Evolutionary conservation across 331 rosid species (phyloP), one percentile per base, ranked within the genome.

Genomic region (Malus hybrid): DNA sequence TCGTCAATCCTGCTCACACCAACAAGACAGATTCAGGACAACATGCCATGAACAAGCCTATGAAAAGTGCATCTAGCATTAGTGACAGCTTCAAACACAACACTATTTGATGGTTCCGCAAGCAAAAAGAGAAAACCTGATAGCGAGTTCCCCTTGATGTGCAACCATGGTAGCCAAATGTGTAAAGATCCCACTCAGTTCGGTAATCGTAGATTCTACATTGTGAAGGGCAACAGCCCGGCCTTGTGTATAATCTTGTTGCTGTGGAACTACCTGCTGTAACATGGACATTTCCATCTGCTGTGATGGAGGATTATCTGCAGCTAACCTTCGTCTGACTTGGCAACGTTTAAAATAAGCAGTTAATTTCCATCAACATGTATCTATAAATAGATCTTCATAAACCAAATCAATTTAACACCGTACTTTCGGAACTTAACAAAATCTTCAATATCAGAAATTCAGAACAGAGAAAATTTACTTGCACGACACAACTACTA

Each of bases 161-260:
- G 96, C 91, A 81, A 93, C 98, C 98, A 93, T 93, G 28, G 98
- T 91, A 75, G 98, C 96, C 92, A 93, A 84, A 83, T 93, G 86
- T 6, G 97, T 63, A 81, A 93, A 93, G 77, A 93, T 91, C 75
- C 98, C 96, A 86, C 98, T 84, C 63, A 93, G 94, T 85, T 93
- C 98, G 3, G 98, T 82, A 75, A 93, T 93, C 30, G 98, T 93
- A 71, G 97, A 93, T 82, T 93, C 98, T 77, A 93, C 98, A 74
- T 86, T 93, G 73, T 91, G 97, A 74, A 93, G 95, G 75, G 97
- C 96, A 79, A 73, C 80, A 70, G 86, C 89, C 72, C 96, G 90
- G 75, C 88, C 85, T 75, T 91, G 93, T 60, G 86, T 75, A 80
- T 87, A 88, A 77, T 77, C 86, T 73, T 93, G 93, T 16, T 89